Conservation (phyloP, 257 asterid species). For the Eustoma russellianum region DNA sequence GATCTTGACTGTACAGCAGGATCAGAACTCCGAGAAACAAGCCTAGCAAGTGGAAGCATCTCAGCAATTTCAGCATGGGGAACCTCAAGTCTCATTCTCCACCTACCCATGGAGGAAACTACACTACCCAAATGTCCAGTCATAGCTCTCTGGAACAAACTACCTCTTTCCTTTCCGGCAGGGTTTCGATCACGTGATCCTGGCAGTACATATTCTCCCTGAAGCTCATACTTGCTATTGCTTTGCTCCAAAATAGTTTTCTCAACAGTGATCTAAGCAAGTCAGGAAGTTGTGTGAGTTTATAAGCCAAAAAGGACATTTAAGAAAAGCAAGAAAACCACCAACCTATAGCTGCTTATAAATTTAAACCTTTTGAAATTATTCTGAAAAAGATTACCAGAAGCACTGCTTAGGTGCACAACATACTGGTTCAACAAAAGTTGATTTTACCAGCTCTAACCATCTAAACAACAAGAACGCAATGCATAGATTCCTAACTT, state of each 20-base stretch:
- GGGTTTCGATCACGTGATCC: conserved; percentile 89
- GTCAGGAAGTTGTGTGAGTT: conserved; percentile 7
- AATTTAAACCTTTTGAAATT: no score
- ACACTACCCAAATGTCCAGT: conserved; percentile 93
- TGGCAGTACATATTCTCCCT: conserved; percentile 98
- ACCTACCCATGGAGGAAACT: conserved; percentile 98
- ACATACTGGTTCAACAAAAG: no score
- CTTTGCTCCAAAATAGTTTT: conserved; percentile 89
- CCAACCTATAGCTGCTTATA: background rate
- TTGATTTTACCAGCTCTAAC: no score
- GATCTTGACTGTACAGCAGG: conserved; percentile 98
- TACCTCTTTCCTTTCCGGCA: conserved; percentile 75
- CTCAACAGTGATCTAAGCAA: conserved; percentile 80
- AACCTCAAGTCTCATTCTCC: conserved; percentile 99
- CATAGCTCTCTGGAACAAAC: conserved; percentile 83
- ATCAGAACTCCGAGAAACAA: conserved; percentile 94
- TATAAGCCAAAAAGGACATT: background rate
- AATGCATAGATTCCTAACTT: no score
- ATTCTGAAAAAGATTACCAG: no score
- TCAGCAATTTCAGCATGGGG: conserved; percentile 97
- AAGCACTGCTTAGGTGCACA: no score
- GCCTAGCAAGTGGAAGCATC: conserved; percentile 99
- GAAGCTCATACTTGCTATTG: conserved; percentile 92
- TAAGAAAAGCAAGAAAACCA: background rate
- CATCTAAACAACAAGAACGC: no score